phyloP scores from a whole-genome alignment of 2,329 filamentous ascomycete genomes.

The Colletotrichum sp. region DNA sequence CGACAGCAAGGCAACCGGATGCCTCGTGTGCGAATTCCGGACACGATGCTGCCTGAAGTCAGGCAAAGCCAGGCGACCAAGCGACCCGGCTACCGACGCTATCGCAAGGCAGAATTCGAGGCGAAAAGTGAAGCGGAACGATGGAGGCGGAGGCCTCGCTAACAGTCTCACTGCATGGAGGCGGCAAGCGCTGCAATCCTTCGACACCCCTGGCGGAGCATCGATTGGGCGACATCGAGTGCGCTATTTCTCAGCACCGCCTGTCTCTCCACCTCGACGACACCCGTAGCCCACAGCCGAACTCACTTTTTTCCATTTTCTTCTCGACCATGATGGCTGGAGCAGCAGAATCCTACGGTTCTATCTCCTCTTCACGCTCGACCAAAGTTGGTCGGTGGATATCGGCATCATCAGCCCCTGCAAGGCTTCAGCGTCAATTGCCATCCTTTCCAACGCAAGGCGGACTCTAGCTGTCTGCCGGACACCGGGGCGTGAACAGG shows the following conservation, averaged over 20 bases:
- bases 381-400: not conserved
- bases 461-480: no score
- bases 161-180: not conserved
- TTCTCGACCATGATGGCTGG: not conserved
- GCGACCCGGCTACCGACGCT: not conserved
- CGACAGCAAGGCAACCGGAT: not conserved
- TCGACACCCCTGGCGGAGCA: not conserved
- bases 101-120: not conserved
- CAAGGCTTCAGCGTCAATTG: no score
- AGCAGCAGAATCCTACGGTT: not conserved
- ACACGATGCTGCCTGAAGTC: not conserved
- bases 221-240: not conserved
- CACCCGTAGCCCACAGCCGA: not conserved
- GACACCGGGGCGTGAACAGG: not conserved
- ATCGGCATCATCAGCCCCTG: not conserved
- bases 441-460: no score
- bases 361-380: no score
- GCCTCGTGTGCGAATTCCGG: fast-evolving
- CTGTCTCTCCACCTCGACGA: not conserved
- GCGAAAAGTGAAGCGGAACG: conserved; percentile 19
- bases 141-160: no score
- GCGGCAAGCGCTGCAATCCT: not conserved
- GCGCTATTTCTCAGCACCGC: not conserved
- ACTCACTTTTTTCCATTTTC: not conserved
- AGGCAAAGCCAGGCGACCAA: not conserved